Percentiles rank a stretch among this genome's conserved stretches.
phyloP scores from a whole-genome alignment of 352 stramenopile species.

The Globisporangium parvum region DNA sequence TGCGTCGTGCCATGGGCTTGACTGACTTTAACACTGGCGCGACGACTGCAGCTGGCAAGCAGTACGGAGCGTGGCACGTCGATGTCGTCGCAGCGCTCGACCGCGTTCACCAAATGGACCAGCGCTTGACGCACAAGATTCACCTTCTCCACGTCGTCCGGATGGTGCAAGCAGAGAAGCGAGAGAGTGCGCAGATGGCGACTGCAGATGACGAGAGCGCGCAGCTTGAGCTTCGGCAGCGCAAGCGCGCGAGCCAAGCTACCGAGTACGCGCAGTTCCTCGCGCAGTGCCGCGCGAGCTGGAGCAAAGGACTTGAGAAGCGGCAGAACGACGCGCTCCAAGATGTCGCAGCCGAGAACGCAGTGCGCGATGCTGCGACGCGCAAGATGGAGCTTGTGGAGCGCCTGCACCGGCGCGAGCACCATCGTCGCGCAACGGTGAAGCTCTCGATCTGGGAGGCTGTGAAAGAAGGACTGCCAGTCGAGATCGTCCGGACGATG shows the following conservation, averaged over 20 bases:
- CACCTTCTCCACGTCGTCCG: slow-evolving; percentile 29
- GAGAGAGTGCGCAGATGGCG: slow-evolving; percentile 30
- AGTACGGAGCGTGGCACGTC: slow-evolving; percentile 48
- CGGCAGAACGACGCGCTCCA: slow-evolving; percentile 22
- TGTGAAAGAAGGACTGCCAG: slow-evolving; percentile 36
- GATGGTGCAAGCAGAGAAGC: slow-evolving; percentile 18
- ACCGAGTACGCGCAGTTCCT: slow-evolving; percentile 22
- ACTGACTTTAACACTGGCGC: slow-evolving; percentile 39
- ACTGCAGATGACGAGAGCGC: slow-evolving; percentile 30
- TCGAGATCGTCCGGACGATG: slow-evolving; percentile 46
- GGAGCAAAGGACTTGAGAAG: slow-evolving; percentile 32
- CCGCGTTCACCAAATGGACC: slow-evolving; percentile 26
- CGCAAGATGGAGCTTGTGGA: slow-evolving; percentile 14
- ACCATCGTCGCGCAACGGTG: slow-evolving; percentile 17
- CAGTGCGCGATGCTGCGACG: slow-evolving; percentile 1
- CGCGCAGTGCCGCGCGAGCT: slow-evolving; percentile 30
- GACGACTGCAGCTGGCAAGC: slow-evolving; percentile 26
- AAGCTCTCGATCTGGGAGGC: slow-evolving; percentile 73
- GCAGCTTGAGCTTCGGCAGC: slow-evolving; percentile 13
- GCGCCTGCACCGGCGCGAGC: slow-evolving; percentile 16
- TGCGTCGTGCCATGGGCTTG: slow-evolving; percentile 37
- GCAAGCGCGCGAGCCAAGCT: slow-evolving; percentile 15
- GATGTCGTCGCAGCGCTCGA: slow-evolving; percentile 22
- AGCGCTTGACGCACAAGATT: slow-evolving; percentile 28
- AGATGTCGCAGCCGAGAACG: slow-evolving; percentile 7